A percentile compares a stretch with the other conserved stretches of the same genome.
Evolutionary conservation across 2,329 filamentous ascomycete species (phyloP).

Genomic region (Beauveria caledonica): DNA sequence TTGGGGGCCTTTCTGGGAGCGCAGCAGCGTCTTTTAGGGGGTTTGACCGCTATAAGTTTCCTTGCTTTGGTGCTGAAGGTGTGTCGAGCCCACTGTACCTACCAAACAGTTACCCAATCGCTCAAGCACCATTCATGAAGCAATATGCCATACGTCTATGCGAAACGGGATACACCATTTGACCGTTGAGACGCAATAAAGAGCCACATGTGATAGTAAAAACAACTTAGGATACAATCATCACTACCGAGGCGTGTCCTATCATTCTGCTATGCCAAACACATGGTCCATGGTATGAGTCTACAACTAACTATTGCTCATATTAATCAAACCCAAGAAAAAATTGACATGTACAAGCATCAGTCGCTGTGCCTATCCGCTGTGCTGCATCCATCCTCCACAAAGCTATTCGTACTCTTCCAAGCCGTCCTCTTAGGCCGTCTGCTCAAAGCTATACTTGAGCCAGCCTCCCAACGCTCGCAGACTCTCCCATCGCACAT

Average conservation of each 20-base stretch:
- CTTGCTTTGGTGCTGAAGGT: neutral
- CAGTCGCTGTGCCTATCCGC: slow-evolving; percentile 1
- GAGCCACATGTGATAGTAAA: too few species aligned
- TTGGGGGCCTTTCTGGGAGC: neutral
- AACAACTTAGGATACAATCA: neutral
- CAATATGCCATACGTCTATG: neutral
- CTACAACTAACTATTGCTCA: slow-evolving; percentile 4
- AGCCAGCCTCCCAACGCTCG: slow-evolving; percentile 64
- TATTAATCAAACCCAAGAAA: slow-evolving; percentile 6
- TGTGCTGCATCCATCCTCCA: slow-evolving; percentile 2
- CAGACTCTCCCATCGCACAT: slow-evolving; percentile 86
- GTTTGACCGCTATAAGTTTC: neutral
- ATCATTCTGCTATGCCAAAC: neutral
- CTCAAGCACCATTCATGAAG: neutral
- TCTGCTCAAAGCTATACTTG: slow-evolving; percentile 53
- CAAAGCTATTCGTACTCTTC: neutral
- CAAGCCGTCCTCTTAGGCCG: slow-evolving; percentile 12
- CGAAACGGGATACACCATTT: too few species aligned
- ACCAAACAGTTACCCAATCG: slow-evolving; percentile 7
- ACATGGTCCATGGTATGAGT: neutral
- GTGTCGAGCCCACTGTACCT: neutral
- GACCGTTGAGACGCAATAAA: too few species aligned
- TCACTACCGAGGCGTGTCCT: neutral
- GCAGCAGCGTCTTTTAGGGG: neutral
- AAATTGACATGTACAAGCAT: slow-evolving; percentile 1